Evolutionary conservation across 2,329 filamentous ascomycete species (phyloP), one percentile per base, ranked within the genome.

Genomic region (Neopestalotiopsis clavispora): DNA sequence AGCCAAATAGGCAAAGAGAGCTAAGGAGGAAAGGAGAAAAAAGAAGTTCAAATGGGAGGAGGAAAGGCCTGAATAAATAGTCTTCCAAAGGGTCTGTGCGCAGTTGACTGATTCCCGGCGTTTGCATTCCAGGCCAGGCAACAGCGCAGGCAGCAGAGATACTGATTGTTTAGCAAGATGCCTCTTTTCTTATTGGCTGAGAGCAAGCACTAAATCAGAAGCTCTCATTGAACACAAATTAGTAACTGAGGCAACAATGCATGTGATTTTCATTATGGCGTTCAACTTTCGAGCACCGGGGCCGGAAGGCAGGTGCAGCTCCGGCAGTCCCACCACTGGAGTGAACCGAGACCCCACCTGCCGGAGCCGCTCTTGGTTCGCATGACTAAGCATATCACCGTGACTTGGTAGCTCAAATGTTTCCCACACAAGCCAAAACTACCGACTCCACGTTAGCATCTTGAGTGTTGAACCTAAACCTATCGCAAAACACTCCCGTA

Each of bases 1-100:
- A 70, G 69, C 69, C 28, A 12, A 6, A n/a, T 34, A 83, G 82
- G 80, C 85, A 86, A 86, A 83, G 85, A 70, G 71, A 75, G 73
- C 72, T 75, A 61, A 68, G 64, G 71, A 75, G 69, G 69, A 67
- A 69, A 28, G 23, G 23, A 28, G 23, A 28, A 71, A 68, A 67
- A 58, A 69, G 73, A 67, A 70, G 61, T 67, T 40, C 23, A 57
- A 23, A 34, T 59, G 23, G 65, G 60, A 32, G 34, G 67, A 58
- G 57, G 61, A 57, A 28, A 65, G 71, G 68, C 14, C 13, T 40
- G 32, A 12, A 23, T 67, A 67, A 67, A 60, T 67, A 67, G 14
- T 60, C 17, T 4, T 12, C 4, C 9, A 42, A 14, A 30, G 28
- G 63, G 49, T 57, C 63, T 38, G 42, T 56, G 63, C 42, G 23